These are phyloP conservation scores for Botryotinia globosa DNA, from an alignment of 2,329 filamentous ascomycete genomes.

Conservation along the genomic window DNA sequence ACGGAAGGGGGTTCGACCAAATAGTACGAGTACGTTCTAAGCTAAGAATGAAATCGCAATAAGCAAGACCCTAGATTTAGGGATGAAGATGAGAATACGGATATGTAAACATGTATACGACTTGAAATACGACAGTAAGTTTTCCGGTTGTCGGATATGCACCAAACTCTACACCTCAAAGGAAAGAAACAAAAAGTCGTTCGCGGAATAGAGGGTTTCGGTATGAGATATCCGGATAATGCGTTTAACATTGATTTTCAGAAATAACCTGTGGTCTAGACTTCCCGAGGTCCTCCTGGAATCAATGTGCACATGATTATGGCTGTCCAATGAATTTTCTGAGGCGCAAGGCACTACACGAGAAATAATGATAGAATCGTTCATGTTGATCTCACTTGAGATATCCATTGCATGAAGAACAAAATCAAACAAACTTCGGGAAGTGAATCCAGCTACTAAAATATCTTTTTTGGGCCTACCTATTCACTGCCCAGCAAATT, in stretches of 20 bases:
- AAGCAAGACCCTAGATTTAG: background rate
- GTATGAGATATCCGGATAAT: background rate
- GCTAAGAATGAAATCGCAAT: background rate
- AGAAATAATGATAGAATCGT: background rate
- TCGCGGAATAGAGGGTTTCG: background rate
- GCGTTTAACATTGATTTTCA: background rate
- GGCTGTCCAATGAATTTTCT: background rate
- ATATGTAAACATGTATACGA: background rate
- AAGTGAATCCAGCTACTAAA: background rate
- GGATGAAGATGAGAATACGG: background rate
- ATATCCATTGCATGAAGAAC: background rate
- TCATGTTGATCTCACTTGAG: background rate
- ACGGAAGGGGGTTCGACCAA: background rate
- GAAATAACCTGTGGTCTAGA: background rate
- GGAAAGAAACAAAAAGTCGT: background rate
- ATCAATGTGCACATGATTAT: background rate
- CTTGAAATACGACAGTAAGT: background rate
- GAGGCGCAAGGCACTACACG: too few species aligned
- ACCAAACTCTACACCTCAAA: background rate
- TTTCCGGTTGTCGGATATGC: constrained; percentile 6
- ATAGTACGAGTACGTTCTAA: background rate
- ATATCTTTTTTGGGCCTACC: background rate
- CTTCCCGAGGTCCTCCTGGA: background rate
- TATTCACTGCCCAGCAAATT: background rate
- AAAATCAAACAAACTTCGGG: background rate